Evolutionary conservation across 306 rosid genomes (phyloP), one percentile per base, ranked within the genome.

Genomic region (Abrus precatorius): DNA sequence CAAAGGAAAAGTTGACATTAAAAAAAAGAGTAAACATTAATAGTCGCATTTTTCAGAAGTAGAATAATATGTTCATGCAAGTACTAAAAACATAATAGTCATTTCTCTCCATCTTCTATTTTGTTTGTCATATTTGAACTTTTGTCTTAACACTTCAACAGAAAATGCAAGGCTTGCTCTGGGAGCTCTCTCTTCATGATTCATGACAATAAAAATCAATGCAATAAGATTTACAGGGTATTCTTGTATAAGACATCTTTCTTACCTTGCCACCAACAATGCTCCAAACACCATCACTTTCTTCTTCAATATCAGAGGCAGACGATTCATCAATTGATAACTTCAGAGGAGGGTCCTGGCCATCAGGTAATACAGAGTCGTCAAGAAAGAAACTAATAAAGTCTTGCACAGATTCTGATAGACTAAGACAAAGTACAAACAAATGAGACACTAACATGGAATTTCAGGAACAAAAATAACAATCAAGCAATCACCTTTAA

Each of bases 201-300:
- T 68, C 63, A 48, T 13, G 40, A 76, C 61, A 68, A 69, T 47
- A 67, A 76, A 70, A 73, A 44, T 54, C 43, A 68, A 47, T 27
- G 8, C 40, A 54, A 32, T 56, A 49, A 45, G 59, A 77, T 30
- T 36, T 40, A 60, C 62, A 83, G 13, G 80, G 80, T 70, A 68
- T 75, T 61, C 69, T 2, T 57, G 9, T 20, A 32, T 28, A 49
- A 76, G 88, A 76, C 9, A 64, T 77, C 50, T 84, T 69, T 67
- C 92, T 75, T 65, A 95, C 99, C 97, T 95, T 93, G 80, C 99
- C 97, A 73, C 97, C 99, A 80, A 95, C 92, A 77, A 95, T 89
- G 83, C 92, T 86, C 98, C 99, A 95, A 84, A 90, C 64, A 56
- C 97, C 99, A 72, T 88, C 97, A 68, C 79, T 78, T 69, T 86